These are phyloP conservation scores for Luffa acutangula DNA, from an alignment of 306 rosid species.

Conservation along the genomic window DNA sequence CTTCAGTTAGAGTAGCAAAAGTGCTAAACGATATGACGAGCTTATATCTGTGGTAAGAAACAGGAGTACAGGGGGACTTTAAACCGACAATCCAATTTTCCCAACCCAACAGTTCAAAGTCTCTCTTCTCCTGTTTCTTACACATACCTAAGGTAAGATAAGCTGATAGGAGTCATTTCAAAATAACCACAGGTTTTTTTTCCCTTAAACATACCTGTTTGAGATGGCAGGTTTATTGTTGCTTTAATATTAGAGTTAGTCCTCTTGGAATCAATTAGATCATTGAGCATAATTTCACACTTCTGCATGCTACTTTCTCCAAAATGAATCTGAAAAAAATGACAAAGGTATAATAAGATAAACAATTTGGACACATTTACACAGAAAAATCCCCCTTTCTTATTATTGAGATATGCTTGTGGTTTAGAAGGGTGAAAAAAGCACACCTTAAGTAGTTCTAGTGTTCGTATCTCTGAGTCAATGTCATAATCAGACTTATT, in stretches of 20 bases:
- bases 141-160: neutral
- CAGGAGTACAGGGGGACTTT: neutral
- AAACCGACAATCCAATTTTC: neutral
- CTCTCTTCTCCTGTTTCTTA: neutral
- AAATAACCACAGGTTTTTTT: neutral
- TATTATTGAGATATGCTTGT: slow-evolving; percentile 4
- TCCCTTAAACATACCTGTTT: slow-evolving; percentile 28
- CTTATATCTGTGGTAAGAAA: neutral
- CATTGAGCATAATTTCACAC: slow-evolving; percentile 96
- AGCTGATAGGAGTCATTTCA: neutral
- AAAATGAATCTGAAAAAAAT: slow-evolving; percentile 65
- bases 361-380: slow-evolving; percentile 1
- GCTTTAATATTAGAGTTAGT: slow-evolving; percentile 69
- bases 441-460: slow-evolving; percentile 87
- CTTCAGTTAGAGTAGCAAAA: neutral
- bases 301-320: slow-evolving; percentile 97
- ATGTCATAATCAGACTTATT: slow-evolving; percentile 95
- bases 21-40: neutral
- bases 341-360: slow-evolving; percentile 12
- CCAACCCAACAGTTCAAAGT: neutral
- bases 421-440: neutral
- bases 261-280: slow-evolving; percentile 85
- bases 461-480: slow-evolving; percentile 84
- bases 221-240: slow-evolving; percentile 53
- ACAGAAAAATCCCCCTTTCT: slow-evolving; percentile 9